Evolutionary conservation across 352 stramenopile species (phyloP), one percentile per base, ranked within the genome.

Genomic region (Thalassiosira oceanica): DNA sequence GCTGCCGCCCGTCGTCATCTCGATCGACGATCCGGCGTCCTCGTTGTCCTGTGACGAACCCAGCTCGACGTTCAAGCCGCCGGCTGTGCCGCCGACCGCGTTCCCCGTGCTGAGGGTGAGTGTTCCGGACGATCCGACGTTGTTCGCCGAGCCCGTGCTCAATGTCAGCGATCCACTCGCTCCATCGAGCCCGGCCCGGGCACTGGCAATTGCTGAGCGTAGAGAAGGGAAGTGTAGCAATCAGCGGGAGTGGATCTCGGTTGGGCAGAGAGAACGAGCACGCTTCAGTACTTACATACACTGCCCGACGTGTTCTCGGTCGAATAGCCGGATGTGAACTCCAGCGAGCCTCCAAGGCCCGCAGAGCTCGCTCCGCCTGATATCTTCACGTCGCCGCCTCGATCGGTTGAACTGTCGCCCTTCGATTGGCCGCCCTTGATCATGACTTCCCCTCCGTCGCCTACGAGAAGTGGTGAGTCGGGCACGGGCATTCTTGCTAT

Each of bases 381-480:
- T n/a, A 96, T 21, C 23, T 56, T 76, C 41, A 97, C 78, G 45
- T 16, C 52, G 16, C 74, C 94, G 16, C 93, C 94, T 63, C 96
- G 94, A 66, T 98, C 92, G 56, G 93, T 80, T 1, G 78, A 65
- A 41, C 93, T 93, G 53, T 87, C 88, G 35, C 94, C 94, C 67
- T 92, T 89, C 23, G 88, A 93, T 74, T 95, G 85, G 18, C 94
- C 94, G 44, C 93, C 93, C 15, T 67, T 72, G 26, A 98, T 81
- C 18, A 80, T 68, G 21, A 97, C 68, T 44, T 86, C 77, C 16
- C 37, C 7, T 20, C n/a, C n/a, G n/a, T n/a, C n/a, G n/a, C n/a
- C n/a, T n/a, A n/a, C n/a, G n/a, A n/a, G n/a, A n/a, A n/a, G n/a
- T n/a, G n/a, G n/a, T n/a, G n/a, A n/a, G n/a, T n/a, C n/a, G n/a